Percentiles rank a stretch among this genome's conserved stretches.
Evolutionary conservation across 305 asterid genomes (phyloP).

Genomic region (Euphrasia arctica): DNA sequence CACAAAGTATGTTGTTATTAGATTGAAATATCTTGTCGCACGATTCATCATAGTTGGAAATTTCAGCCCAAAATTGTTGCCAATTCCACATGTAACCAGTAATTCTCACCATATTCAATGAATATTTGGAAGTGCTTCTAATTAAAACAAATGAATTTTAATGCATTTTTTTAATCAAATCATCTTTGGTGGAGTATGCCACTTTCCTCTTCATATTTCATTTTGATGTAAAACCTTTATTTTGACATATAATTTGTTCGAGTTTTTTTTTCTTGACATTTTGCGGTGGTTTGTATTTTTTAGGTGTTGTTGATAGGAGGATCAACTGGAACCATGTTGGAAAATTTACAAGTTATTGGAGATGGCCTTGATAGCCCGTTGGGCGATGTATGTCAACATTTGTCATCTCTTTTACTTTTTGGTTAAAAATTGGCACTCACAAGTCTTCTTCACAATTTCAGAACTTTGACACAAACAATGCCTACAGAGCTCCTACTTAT

Average conservation of each 20-base stretch:
- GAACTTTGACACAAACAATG: constrained; percentile 66
- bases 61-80: constrained; percentile 5
- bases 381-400: constrained; percentile 60
- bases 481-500: constrained; percentile 70
- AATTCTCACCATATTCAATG: constrained; percentile 11
- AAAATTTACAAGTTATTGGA: constrained; percentile 88
- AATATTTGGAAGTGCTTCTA: constrained; percentile 16
- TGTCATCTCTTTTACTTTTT: constrained; percentile 19
- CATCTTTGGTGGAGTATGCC: too few species aligned
- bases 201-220: background rate
- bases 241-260: background rate
- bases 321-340: constrained; percentile 99
- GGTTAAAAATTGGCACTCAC: constrained; percentile 10
- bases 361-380: constrained; percentile 62
- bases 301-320: constrained; percentile 99
- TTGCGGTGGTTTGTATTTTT: constrained; percentile 23
- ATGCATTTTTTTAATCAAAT: background rate
- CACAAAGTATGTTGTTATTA: constrained; percentile 18
- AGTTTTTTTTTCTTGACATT: constrained; percentile 10
- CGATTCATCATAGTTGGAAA: background rate
- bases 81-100: constrained; percentile 2
- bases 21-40: constrained; percentile 8
- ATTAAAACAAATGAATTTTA: constrained; percentile 11
- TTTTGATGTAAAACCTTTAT: background rate
- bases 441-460: constrained; percentile 33